Evolutionary conservation across 176 grass and related monocot species (phyloP).

Genomic region (Stipa capillata): DNA sequence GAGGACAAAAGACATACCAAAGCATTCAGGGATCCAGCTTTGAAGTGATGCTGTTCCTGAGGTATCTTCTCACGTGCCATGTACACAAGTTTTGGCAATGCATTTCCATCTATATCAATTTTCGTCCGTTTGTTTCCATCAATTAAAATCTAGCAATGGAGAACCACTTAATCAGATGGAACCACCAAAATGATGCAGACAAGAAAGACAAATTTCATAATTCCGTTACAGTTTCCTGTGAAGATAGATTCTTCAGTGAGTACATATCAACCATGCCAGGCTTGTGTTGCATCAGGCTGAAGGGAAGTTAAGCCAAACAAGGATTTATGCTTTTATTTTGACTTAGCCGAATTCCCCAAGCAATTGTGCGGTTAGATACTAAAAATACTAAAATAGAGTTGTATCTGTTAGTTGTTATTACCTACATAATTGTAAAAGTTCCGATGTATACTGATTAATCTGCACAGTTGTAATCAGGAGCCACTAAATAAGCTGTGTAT

Average conservation of each 20-base stretch:
- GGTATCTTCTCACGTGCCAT: constrained; percentile 68
- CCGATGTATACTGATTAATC: background rate
- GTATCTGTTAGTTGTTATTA: background rate
- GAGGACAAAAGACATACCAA: constrained; percentile 22
- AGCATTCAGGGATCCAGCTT: constrained; percentile 79
- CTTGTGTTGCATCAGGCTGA: background rate
- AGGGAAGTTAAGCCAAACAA: background rate
- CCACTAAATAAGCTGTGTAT: background rate
- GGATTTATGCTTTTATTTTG: background rate
- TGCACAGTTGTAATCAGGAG: background rate
- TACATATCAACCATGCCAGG: background rate
- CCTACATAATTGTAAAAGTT: background rate
- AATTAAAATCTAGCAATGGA: constrained; percentile 41
- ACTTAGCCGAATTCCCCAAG: background rate
- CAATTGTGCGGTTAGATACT: background rate
- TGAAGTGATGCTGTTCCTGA: constrained; percentile 59
- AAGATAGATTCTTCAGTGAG: background rate
- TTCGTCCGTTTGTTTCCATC: constrained; percentile 36
- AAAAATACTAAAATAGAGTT: background rate
- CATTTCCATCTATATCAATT: constrained; percentile 38
- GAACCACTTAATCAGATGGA: constrained; percentile 12
- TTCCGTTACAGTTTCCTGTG: background rate
- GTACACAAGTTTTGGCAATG: constrained; percentile 58
- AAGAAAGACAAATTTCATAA: background rate
- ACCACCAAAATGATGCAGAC: background rate